phyloP scores from a whole-genome alignment of 139 green algal species.

The Auxenochlorella pyrenoidosa region DNA sequence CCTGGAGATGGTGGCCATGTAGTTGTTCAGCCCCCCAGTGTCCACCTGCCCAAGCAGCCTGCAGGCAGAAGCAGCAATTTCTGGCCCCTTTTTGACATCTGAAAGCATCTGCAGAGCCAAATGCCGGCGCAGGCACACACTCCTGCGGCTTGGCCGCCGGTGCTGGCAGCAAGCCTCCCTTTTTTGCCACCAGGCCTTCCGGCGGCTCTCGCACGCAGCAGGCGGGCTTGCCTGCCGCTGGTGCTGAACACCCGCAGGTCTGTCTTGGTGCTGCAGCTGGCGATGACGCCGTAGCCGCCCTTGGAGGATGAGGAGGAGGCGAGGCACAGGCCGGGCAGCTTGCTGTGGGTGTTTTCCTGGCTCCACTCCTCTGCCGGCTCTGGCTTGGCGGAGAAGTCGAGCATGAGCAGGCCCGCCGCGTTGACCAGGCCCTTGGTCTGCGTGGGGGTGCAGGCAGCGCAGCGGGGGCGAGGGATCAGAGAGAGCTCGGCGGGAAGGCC shows the following conservation, averaged over 20 bases:
- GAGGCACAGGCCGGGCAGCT: constrained; percentile 24
- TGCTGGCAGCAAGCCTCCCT: background rate
- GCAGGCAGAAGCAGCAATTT: background rate
- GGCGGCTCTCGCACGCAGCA: background rate
- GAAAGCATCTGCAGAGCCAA: too few species aligned
- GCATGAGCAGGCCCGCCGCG: constrained; percentile 23
- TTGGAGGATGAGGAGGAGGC: background rate
- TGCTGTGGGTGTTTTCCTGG: constrained; percentile 1
- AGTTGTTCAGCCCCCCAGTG: constrained; percentile 49
- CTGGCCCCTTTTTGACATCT: too few species aligned
- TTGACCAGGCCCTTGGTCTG: constrained; percentile 44
- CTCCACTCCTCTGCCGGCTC: constrained; percentile 23
- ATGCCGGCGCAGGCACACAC: too few species aligned
- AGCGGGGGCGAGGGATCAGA: background rate
- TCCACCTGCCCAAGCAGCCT: constrained; percentile 40
- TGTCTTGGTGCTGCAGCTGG: constrained; percentile 20
- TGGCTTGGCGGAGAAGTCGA: constrained; percentile 7
- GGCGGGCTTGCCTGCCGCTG: background rate
- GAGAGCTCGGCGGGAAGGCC: too few species aligned
- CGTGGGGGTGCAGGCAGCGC: too few species aligned
- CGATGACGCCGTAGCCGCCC: background rate
- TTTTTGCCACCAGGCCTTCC: background rate
- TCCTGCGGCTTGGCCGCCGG: too few species aligned
- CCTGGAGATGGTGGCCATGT: constrained; percentile 40
- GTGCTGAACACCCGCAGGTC: constrained; percentile 26